Evolutionary conservation across 768 basidiomycete genomes (phyloP), one percentile per base, ranked within the genome.

Genomic region (Rhizopogon vinicolor): DNA sequence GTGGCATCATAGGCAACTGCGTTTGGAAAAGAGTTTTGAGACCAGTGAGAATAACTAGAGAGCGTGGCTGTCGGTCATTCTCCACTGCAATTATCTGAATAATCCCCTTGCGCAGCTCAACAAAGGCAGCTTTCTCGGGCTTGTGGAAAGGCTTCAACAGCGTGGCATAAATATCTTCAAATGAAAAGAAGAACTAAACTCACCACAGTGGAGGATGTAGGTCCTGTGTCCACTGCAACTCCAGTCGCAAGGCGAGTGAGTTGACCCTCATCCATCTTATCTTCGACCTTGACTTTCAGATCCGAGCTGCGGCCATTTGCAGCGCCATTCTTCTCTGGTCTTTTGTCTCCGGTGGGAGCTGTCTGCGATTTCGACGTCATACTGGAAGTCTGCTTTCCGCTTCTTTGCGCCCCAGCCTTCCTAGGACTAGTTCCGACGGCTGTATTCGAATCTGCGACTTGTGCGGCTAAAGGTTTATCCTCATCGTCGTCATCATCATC

Each of bases 1-100:
- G 79, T 12, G 97, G 97, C 97, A 99, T 98, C 72, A 98, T 98
- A 7, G 97, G 97, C 2, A 99, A 74, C 69, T 99, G 97, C 61
- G 91, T 91, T 65, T 97, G 96, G 66, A 99, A 98, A 14, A 98
- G 84, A 8, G 92, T 94, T 73, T 98, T 98, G 55, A 98, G 77
- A n/a, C 93, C 92, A 3, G 93, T 93, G 52, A 98, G 81, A 55
- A 98, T 85, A 53, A 98, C 82, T 28, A 87, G 74, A 2, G 91
- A 91, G 31, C 85, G 83, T 2, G 89, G 84, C 44, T 84, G 73
- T 25, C 78, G 76, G 64, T 96, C 89, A 60, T 96, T 96, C 59
- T 89, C 85, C 1, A 97, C 91, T 18, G 93, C 84, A 0, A 81
- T 80, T 51, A 97, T 85, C 58, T 84, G 79, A 62, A 98, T 98